Percentiles rank a stretch among this genome's conserved stretches.
These are phyloP conservation scores for Trypanosoma cruzi DNA, from an alignment of 208 protist genomes.

Conservation along the genomic window DNA sequence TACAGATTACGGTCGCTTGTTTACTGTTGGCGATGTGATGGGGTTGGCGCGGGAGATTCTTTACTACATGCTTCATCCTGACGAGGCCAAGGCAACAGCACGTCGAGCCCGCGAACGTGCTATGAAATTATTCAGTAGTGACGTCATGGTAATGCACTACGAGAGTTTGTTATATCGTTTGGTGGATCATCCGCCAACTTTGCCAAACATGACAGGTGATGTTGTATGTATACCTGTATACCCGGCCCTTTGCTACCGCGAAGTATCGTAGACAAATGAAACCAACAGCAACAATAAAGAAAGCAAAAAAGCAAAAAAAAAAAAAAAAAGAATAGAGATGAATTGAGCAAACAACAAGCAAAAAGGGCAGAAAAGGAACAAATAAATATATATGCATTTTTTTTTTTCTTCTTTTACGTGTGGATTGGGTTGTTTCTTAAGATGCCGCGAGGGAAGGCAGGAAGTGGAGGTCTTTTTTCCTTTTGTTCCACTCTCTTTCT, in stretches of 20 bases:
- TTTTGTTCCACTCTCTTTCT: too few species aligned
- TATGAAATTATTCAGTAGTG: slow-evolving; percentile 24
- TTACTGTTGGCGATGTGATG: slow-evolving; percentile 21
- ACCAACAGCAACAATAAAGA: too few species aligned
- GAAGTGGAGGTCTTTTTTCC: too few species aligned
- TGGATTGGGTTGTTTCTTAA: too few species aligned
- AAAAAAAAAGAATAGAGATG: too few species aligned
- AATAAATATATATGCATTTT: background rate
- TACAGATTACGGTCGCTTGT: slow-evolving; percentile 23
- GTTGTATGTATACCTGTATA: slow-evolving; percentile 25
- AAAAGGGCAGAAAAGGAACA: background rate
- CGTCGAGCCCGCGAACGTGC: slow-evolving; percentile 21
- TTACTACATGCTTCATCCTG: slow-evolving; percentile 30
- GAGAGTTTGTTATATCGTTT: slow-evolving; percentile 30
- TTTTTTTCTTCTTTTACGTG: background rate
- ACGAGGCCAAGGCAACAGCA: slow-evolving; percentile 5
- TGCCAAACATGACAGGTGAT: slow-evolving; percentile 23
- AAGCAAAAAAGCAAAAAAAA: too few species aligned
- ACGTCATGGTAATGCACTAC: slow-evolving; percentile 33
- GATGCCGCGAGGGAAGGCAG: too few species aligned
- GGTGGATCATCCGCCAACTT: background rate
- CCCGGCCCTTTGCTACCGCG: slow-evolving; percentile 35
- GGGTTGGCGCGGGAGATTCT: slow-evolving; percentile 24
- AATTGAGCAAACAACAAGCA: too few species aligned
- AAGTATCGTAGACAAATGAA: background rate